These are phyloP conservation scores for Platanthera guangdongensis DNA, from an alignment of 106 monocot species.

Conservation along the genomic window DNA sequence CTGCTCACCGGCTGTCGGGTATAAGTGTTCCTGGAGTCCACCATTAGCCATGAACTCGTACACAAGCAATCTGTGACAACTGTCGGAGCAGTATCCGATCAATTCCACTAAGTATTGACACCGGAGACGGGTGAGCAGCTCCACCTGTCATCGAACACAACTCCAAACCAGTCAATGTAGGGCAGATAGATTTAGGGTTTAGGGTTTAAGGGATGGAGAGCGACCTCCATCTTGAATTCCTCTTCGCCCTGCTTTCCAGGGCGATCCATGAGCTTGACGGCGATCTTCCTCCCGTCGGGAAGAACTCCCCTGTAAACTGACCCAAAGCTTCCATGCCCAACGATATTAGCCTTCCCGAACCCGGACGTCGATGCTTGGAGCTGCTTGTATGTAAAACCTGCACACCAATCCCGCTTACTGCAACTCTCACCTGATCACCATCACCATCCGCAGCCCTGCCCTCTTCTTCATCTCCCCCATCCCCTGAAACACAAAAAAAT, in stretches of 20 bases:
- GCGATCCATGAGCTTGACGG: constrained; percentile 94
- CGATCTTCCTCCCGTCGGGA: constrained; percentile 75
- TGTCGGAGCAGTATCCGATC: constrained; percentile 70
- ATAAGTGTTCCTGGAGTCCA: constrained; percentile 70
- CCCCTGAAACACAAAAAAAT: not conserved
- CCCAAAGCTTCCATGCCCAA: constrained; percentile 92
- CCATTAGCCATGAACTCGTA: constrained; percentile 87
- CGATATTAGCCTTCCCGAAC: constrained; percentile 64
- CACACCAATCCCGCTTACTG: constrained; percentile 35
- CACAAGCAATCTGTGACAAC: constrained; percentile 52
- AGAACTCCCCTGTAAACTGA: constrained; percentile 76
- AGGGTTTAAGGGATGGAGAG: not conserved
- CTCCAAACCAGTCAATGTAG: not conserved
- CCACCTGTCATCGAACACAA: constrained; percentile 37
- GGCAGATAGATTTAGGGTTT: not conserved
- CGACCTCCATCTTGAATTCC: constrained; percentile 96
- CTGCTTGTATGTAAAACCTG: constrained; percentile 75
- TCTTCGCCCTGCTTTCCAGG: constrained; percentile 87
- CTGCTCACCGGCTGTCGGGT: constrained; percentile 42
- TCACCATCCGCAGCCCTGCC: not conserved
- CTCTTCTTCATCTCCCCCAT: constrained; percentile 8
- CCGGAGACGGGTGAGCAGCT: constrained; percentile 51
- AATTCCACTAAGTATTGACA: constrained; percentile 49
- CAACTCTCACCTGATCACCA: constrained; percentile 12
- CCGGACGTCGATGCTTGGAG: constrained; percentile 78